These are phyloP conservation scores for Gastrolobium villosum DNA, from an alignment of 306 rosid genomes.

Conservation along the genomic window DNA sequence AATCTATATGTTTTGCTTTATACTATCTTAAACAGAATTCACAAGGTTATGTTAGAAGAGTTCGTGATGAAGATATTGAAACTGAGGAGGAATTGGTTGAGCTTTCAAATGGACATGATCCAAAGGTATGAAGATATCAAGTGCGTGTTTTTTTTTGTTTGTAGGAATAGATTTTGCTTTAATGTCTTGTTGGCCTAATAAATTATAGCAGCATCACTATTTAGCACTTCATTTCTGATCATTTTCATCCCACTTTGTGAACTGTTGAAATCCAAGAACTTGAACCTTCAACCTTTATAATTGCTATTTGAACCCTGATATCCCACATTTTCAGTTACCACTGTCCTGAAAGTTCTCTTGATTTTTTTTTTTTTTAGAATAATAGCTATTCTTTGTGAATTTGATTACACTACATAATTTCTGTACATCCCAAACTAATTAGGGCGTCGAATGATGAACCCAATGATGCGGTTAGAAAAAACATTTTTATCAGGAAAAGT, in stretches of 20 bases:
- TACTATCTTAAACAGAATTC: constrained; percentile 56
- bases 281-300: background rate
- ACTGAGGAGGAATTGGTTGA: constrained; percentile 43
- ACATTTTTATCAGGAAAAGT: background rate
- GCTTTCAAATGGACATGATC: constrained; percentile 42
- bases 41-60: constrained; percentile 53
- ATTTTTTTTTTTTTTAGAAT: background rate
- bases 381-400: background rate
- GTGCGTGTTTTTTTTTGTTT: background rate
- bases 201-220: background rate
- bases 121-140: constrained; percentile 51
- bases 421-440: background rate
- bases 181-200: constrained; percentile 11
- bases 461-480: background rate
- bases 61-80: constrained; percentile 71
- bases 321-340: background rate
- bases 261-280: background rate
- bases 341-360: background rate
- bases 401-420: background rate
- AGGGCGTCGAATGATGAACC: no score
- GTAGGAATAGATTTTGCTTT: constrained; percentile 3
- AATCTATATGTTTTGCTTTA: background rate
- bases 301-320: background rate
- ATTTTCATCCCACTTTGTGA: background rate
- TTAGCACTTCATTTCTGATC: background rate